A percentile compares a stretch with the other conserved stretches of the same genome.
Evolutionary conservation across 164 flowering plant species (phyloP).

Genomic region (Dillenia turbinata): DNA sequence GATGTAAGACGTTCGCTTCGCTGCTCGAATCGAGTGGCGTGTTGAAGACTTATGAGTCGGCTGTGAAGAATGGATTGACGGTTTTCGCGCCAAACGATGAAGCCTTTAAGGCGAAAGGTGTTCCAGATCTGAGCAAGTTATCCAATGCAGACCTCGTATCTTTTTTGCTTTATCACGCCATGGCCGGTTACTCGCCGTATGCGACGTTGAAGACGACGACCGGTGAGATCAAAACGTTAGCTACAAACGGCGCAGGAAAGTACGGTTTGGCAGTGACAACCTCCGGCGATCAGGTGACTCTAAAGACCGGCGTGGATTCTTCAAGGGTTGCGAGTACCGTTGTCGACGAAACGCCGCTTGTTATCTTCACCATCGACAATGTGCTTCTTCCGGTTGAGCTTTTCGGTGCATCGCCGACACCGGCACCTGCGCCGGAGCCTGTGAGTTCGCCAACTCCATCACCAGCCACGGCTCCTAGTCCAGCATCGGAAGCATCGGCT

Average conservation of each 20-base stretch:
- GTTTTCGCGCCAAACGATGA: constrained; percentile 80
- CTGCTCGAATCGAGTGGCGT: constrained; percentile 58
- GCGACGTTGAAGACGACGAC: constrained; percentile 61
- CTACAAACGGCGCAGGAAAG: constrained; percentile 72
- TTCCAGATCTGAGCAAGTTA: constrained; percentile 67
- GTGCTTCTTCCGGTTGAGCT: constrained; percentile 73
- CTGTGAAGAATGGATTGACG: constrained; percentile 65
- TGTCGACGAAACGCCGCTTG: constrained; percentile 62
- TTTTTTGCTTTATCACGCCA: constrained; percentile 67
- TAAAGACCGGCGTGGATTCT: constrained; percentile 65
- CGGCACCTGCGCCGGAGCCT: constrained; percentile 62
- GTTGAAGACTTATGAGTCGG: constrained; percentile 48
- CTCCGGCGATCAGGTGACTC: constrained; percentile 70
- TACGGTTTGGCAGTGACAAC: constrained; percentile 36
- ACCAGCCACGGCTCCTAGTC: constrained; percentile 25
- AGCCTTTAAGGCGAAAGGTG: constrained; percentile 58
- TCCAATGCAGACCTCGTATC: constrained; percentile 62
- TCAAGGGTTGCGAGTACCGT: constrained; percentile 65
- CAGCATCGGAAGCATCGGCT: constrained; percentile 19
- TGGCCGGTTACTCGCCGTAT: constrained; percentile 43
- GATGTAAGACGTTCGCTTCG: constrained; percentile 73
- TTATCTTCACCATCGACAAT: constrained; percentile 64
- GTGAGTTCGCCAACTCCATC: constrained; percentile 39
- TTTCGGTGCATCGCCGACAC: constrained; percentile 63
- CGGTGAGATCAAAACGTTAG: constrained; percentile 52